Evolutionary conservation across 805 yeast species (phyloP).

Genomic region (Candida corydali): DNA sequence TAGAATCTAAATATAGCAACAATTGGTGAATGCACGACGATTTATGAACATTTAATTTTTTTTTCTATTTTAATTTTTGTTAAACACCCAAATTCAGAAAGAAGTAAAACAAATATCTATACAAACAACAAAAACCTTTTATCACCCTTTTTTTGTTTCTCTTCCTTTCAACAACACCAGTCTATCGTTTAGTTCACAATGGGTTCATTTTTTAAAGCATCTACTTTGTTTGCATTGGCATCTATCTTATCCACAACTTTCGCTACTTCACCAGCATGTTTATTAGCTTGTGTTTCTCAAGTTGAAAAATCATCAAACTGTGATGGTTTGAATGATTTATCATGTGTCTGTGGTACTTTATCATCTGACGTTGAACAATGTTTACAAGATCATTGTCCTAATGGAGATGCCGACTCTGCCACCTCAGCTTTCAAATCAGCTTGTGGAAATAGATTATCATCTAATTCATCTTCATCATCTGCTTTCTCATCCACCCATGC

Average conservation of each 20-base stretch:
- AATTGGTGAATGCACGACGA: neutral
- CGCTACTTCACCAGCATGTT: conserved; percentile 87
- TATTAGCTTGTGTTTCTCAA: conserved; percentile 80
- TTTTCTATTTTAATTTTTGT: conserved; percentile 2
- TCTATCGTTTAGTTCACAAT: conserved; percentile 4
- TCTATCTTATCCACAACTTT: conserved; percentile 44
- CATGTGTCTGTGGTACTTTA: conserved; percentile 65
- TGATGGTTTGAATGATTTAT: conserved; percentile 55
- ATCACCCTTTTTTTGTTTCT: too few relatives aligned
- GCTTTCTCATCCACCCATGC: conserved; percentile 20
- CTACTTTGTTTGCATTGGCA: conserved; percentile 31
- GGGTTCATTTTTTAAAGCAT: conserved; percentile 13
- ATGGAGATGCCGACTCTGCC: conserved; percentile 56
- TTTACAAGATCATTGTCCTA: conserved; percentile 66
- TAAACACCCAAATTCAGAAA: neutral
- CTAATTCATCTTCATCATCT: conserved; percentile 25
- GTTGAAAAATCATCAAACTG: conserved; percentile 59
- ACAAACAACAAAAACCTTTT: neutral
- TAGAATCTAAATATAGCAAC: conserved; percentile 3
- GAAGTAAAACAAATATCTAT: neutral
- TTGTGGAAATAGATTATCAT: conserved; percentile 37
- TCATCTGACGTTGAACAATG: conserved; percentile 54
- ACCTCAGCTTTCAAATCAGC: conserved; percentile 49
- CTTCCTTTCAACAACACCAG: too few relatives aligned
- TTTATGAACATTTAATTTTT: neutral